These are phyloP conservation scores for Xylogone sp. DNA, from an alignment of 2,329 filamentous ascomycete species.

Conservation along the genomic window DNA sequence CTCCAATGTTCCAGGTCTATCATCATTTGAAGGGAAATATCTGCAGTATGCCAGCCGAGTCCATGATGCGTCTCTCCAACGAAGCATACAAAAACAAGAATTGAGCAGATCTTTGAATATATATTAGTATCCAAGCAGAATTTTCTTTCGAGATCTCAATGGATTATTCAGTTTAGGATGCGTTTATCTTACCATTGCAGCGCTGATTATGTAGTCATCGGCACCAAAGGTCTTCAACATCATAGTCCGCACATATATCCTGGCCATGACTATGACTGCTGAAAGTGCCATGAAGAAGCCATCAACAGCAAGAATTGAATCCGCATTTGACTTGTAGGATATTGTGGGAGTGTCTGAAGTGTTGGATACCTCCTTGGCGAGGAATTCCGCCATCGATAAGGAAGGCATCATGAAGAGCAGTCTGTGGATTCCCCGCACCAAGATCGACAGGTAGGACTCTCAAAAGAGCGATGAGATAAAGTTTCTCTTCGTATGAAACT, in stretches of 20 bases:
- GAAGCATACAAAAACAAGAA: constrained; percentile 31
- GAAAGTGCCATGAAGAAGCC: constrained; percentile 33
- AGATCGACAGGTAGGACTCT: background rate
- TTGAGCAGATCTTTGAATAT: constrained; percentile 11
- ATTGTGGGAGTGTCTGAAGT: constrained; percentile 21
- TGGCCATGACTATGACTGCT: constrained; percentile 30
- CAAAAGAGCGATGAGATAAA: background rate
- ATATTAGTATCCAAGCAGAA: background rate
- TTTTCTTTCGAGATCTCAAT: background rate
- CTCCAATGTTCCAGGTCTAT: constrained; percentile 32
- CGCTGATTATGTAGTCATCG: constrained; percentile 43
- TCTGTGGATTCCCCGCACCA: background rate
- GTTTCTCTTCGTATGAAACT: background rate
- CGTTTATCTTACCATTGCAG: constrained; percentile 31
- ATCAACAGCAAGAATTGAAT: constrained; percentile 34
- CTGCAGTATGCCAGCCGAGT: constrained; percentile 36
- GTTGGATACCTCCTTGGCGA: constrained; percentile 3
- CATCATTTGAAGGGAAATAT: constrained; percentile 28
- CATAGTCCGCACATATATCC: constrained; percentile 38
- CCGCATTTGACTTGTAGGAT: constrained; percentile 20
- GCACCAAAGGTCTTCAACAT: constrained; percentile 41
- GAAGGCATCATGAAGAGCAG: background rate
- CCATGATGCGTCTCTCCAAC: constrained; percentile 37
- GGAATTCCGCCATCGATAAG: background rate
- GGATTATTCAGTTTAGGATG: background rate